Evolutionary conservation across 2,329 filamentous ascomycete species (phyloP), one percentile per base, ranked within the genome.

Genomic region (Pseudogymnoascus sp.): DNA sequence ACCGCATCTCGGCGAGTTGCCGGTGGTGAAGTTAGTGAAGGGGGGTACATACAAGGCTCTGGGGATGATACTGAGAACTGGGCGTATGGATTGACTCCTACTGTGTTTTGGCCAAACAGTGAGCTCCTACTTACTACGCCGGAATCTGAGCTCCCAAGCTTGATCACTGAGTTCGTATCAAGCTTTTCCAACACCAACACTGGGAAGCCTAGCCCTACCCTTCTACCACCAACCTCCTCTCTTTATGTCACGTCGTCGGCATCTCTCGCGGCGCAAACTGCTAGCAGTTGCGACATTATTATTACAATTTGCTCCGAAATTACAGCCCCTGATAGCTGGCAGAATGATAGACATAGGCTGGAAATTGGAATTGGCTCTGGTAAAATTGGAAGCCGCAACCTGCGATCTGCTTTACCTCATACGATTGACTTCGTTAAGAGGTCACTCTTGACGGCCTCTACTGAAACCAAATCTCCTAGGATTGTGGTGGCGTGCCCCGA

Each of bases 11-110:
- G 87, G 33, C 82, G 88, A 15, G 86, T 92, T 0, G 77, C 77
- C 1, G 88, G 86, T 11, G 85, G 83, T 2, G 90, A 93, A 72
- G 79, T 84, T 68, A 84, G 84, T 29, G 86, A 88, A 71, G 84
- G 83, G 2, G 87, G 87, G 5, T 99, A 99, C 72, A 88, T 99
- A 64, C 95, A 97, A 76, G 95, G 95, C 60, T 93, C 93, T 0
- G 95, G 89, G 1, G 95, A 99, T 74, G 95, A 99, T 73, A 91
- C 89, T 11, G 95, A 99, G 78, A 91, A 90, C 68, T 99, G 95
- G 95, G 88, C 92, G 1, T 78, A 83, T 62, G 91, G 91, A 0
- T 82, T 97, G 15, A 95, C 90, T 0, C 85, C 93, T 0, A 73
- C 78, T 0, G 67, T 93, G 0, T 99, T 96, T 76, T 99, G 95